phyloP scores from a whole-genome alignment of 495 filamentous ascomycete species.

The Xylaria flabelliformis region DNA sequence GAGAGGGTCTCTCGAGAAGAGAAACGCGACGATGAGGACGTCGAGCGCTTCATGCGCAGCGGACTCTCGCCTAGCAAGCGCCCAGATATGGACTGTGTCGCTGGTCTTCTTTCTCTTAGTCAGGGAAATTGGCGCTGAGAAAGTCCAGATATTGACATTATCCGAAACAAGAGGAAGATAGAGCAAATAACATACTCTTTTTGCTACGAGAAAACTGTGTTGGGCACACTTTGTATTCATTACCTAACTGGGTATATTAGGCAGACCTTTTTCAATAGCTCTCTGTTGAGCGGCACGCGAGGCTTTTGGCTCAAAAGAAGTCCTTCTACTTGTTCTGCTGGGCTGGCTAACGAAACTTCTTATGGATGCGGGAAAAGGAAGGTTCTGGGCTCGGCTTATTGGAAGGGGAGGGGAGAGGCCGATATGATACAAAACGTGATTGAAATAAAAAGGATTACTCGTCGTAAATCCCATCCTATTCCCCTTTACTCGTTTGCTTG shows the following conservation, averaged over 20 bases:
- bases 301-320: constrained; percentile 4
- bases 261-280: constrained; percentile 6
- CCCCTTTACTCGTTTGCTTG: neutral
- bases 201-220: neutral
- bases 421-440: neutral
- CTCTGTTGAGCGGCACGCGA: neutral
- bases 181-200: neutral
- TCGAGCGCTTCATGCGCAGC: constrained; percentile 71
- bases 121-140: constrained; percentile 61
- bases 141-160: neutral
- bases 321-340: neutral
- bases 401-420: constrained; percentile 7
- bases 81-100: constrained; percentile 77
- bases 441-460: neutral
- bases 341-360: constrained; percentile 14
- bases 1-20: constrained; percentile 3
- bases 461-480: neutral
- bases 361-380: constrained; percentile 10
- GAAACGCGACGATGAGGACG: constrained; percentile 54
- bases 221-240: constrained; percentile 15
- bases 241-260: neutral
- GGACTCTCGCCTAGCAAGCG: constrained; percentile 65
- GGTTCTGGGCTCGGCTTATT: constrained; percentile 11
- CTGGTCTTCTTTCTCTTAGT: constrained; percentile 75
- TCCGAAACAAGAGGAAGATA: neutral